Percentiles rank a stretch among this genome's conserved stretches.
Evolutionary conservation across 371 early-diverging fungal genomes (phyloP).

Genomic region (Mortierella sp.): DNA sequence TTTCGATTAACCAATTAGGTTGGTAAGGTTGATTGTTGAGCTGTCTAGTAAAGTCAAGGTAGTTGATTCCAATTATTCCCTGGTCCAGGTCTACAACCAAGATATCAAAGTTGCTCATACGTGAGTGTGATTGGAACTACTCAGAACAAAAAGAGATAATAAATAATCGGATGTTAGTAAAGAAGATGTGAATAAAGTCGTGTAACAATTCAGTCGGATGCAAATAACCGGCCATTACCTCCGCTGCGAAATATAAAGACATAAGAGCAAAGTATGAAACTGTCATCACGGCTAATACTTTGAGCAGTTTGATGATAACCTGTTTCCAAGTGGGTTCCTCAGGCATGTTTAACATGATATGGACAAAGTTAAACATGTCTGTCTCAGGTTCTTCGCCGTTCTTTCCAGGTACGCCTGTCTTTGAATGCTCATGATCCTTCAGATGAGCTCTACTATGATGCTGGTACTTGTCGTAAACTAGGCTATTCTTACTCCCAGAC

Average conservation of each 20-base stretch:
- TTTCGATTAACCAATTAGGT: conserved; percentile 25
- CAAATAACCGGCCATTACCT: conserved; percentile 30
- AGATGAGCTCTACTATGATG: neutral
- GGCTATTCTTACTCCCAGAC: conserved; percentile 25
- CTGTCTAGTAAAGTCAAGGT: conserved; percentile 16
- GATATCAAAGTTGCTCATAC: conserved; percentile 31
- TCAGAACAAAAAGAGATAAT: neutral
- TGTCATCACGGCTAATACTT: conserved; percentile 40
- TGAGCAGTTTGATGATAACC: conserved; percentile 30
- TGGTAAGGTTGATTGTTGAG: conserved; percentile 32
- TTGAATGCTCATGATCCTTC: conserved; percentile 9
- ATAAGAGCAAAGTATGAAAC: conserved; percentile 44
- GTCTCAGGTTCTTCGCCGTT: conserved; percentile 52
- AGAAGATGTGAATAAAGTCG: no score
- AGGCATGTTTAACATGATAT: conserved; percentile 50
- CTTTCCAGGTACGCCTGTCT: conserved; percentile 41
- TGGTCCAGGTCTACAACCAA: conserved; percentile 45
- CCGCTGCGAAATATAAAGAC: conserved; percentile 50
- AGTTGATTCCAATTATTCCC: conserved; percentile 41
- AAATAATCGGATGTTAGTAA: neutral
- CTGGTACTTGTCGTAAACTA: conserved; percentile 2
- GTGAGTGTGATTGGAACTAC: conserved; percentile 31
- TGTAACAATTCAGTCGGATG: no score
- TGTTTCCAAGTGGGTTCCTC: conserved; percentile 26
- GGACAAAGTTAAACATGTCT: conserved; percentile 49